These are phyloP conservation scores for Drosera capensis DNA, from an alignment of 148 eudicot species.

Conservation along the genomic window DNA sequence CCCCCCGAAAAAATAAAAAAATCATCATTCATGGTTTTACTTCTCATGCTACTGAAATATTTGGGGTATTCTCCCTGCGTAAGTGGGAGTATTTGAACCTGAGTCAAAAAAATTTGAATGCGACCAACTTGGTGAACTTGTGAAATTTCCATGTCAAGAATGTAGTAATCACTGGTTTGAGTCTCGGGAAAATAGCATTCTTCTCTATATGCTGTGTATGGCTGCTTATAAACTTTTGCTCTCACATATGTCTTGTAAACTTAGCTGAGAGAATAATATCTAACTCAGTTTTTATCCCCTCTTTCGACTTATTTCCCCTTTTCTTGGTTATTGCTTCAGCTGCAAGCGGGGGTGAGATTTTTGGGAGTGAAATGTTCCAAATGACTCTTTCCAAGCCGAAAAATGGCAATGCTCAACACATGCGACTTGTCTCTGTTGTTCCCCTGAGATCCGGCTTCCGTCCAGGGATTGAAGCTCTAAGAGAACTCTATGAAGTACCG, in stretches of 20 bases:
- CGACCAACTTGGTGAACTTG: too few species aligned
- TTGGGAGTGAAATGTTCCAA: slow-evolving; percentile 77
- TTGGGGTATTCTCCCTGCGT: too few species aligned
- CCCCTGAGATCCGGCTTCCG: slow-evolving; percentile 58
- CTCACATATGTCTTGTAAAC: too few species aligned
- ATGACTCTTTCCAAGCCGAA: slow-evolving; percentile 62
- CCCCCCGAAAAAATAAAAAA: not conserved
- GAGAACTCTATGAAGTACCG: slow-evolving; percentile 31
- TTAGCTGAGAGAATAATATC: not conserved
- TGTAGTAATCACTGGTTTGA: too few species aligned
- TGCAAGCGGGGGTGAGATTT: slow-evolving; percentile 28
- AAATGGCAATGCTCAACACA: slow-evolving; percentile 74
- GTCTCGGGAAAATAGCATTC: too few species aligned
- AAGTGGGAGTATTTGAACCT: too few species aligned
- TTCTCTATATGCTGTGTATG: too few species aligned
- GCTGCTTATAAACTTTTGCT: too few species aligned
- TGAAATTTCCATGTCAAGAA: too few species aligned
- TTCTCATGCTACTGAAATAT: too few species aligned
- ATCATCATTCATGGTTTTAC: too few species aligned
- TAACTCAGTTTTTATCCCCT: not conserved
- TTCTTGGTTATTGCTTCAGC: slow-evolving; percentile 30
- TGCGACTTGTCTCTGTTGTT: slow-evolving; percentile 51
- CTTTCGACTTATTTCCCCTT: not conserved
- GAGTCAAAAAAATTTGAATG: too few species aligned
- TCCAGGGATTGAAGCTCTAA: slow-evolving; percentile 44